Base-by-base conservation (phyloP, 305 asterid genomes). In the Fraxinus velutina region DNA sequence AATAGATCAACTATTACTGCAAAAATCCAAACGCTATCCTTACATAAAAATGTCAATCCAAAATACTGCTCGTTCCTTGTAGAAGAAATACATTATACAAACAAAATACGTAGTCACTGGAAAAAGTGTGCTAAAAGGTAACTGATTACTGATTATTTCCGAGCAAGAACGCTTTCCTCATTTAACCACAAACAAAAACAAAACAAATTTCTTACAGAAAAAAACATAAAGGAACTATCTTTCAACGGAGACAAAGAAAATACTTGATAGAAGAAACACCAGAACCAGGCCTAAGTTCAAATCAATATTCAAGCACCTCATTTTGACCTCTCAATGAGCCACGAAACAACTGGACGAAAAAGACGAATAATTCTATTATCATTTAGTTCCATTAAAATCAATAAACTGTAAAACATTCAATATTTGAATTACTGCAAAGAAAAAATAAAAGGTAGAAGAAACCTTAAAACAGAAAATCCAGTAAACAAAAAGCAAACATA, bases 201-300 rank as follows among this genome's bases (percentile, higher is more conserved):
- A 44, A 36, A 55, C 17, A 44, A 39, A 39, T 39, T 39, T 8
- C 47, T 39, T 39, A 39, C 47, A 39, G 47, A 37, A 2, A 39
- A 42, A 73, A 15, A 29, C 13, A 36, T 7, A 47, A 42, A 60
- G 30, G 12, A 75, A 70, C 64, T 9, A 27, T 2, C 73, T 79
- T 32, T 76, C 62, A 79, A 33, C 75, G 55, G 73, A 57, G 57
- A 24, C 33, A 60, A 33, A 76, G 42, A 77, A 79, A 83, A 80
- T 87, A 94, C 98, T 96, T 82, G 85, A 81, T 33, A 91, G 83
- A 80, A 92, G 86, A 83, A 94, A 86, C 84, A 84, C 82, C 84
- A 91, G 83, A 71, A 86, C 68, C 79, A 86, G 73, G 79, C 86
- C 84, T 80, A 85, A 83, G 82, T 85, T 81, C 30, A 85, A 80